Evolutionary conservation across 495 filamentous ascomycete genomes (phyloP), one percentile per base, ranked within the genome.

Genomic region (Chaetomium tenue): DNA sequence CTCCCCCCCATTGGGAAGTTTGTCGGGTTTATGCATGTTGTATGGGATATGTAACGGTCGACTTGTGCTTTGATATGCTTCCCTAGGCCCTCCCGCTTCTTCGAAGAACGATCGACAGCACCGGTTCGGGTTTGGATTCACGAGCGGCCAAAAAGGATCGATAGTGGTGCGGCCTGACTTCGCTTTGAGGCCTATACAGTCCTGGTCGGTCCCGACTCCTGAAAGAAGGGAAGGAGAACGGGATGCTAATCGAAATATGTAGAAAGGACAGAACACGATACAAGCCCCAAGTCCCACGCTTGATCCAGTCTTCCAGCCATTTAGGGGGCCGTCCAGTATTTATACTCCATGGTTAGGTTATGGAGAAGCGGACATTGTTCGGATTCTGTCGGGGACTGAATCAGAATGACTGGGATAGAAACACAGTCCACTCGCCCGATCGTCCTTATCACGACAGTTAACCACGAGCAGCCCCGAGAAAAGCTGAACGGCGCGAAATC

Each of bases 371-470:
- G 56, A 33, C 18, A 20, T 63, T 20, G 13, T 30, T 68, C 68
- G 68, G 68, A 26, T 25, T 28, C 18, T 25, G 44, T 70, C 63
- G 66, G 68, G 30, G 23, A 62, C 66, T 58, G 39, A 44, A 3
- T 39, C 4, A 33, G 15, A 5, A 2, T 4, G n/a, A 7, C 7
- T 50, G 46, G 18, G 18, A 47, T 5, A 37, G 23, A 23, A 46
- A 22, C n/a, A 3, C 44, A 39, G 33, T 37, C 5, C 6, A 37
- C 33, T 37, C 33, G 28, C 28, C 28, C 28, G 28, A 30, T 30
- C 30, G 51, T 52, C 69, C 61, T 50, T 64, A 60, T 53, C 42
- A 44, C 28, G 58, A 68, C 68, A 63, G 46, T 57, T 11, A 56
- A 54, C 47, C 46, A 51, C 58, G 53, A 25, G 30, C 50, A 54